Conservation (phyloP, 73 alveolate genomes). For the Stentor roeselii region DNA sequence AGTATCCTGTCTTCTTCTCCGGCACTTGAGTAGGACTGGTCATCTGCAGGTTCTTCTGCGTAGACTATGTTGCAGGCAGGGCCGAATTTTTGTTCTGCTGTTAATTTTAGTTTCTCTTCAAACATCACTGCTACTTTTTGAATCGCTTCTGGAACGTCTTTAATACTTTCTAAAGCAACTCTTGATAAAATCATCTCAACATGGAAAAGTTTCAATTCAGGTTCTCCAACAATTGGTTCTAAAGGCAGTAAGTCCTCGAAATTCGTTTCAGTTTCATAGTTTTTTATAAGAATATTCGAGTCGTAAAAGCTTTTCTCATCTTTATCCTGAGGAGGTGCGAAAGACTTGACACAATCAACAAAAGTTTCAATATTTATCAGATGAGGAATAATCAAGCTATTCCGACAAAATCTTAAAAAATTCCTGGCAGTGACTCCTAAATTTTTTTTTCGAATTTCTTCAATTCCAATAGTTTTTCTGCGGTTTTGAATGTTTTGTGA, state of each 20-base stretch:
- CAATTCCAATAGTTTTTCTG: slow-evolving; percentile 40
- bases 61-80: background rate
- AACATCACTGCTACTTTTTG: slow-evolving; percentile 52
- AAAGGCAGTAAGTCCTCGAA: slow-evolving; percentile 23
- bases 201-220: slow-evolving; percentile 55
- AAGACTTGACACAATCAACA: slow-evolving; percentile 40
- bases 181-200: slow-evolving; percentile 45
- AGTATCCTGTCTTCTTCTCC: slow-evolving; percentile 36
- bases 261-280: slow-evolving; percentile 46
- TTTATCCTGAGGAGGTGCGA: slow-evolving; percentile 59
- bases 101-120: slow-evolving; percentile 47
- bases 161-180: slow-evolving; percentile 51
- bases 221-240: slow-evolving; percentile 48
- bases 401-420: slow-evolving; percentile 50
- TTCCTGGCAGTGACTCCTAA: slow-evolving; percentile 46
- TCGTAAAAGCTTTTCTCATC: slow-evolving; percentile 48
- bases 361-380: slow-evolving; percentile 64
- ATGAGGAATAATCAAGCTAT: slow-evolving; percentile 55
- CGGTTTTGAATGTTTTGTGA: slow-evolving; percentile 46
- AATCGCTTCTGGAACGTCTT: slow-evolving; percentile 37
- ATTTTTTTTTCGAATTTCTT: slow-evolving; percentile 52
- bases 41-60: slow-evolving; percentile 24
- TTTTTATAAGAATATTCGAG: slow-evolving; percentile 31
- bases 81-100: slow-evolving; percentile 26
- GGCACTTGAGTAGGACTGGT: background rate